These are phyloP conservation scores for Kwoniella europaea DNA, from an alignment of 768 basidiomycete genomes.

Conservation along the genomic window DNA sequence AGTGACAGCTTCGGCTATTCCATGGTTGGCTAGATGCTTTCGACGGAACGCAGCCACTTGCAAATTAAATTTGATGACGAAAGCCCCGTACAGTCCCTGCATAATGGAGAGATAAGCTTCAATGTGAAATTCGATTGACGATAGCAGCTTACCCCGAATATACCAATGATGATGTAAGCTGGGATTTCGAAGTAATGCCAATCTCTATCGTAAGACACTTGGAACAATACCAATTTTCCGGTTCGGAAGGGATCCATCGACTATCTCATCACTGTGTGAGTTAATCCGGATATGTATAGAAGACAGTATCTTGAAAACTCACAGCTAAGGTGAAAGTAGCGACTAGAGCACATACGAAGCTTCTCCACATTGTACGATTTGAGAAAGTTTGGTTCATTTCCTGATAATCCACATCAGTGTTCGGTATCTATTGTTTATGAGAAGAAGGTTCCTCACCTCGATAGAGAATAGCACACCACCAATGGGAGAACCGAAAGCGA, in stretches of 20 bases:
- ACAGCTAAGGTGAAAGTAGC: constrained; percentile 96
- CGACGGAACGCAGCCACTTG: constrained; percentile 93
- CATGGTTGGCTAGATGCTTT: constrained; percentile 82
- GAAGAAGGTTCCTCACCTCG: constrained; percentile 66
- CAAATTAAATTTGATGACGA: constrained; percentile 95
- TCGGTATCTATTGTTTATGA: no score
- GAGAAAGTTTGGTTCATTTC: constrained; percentile 99
- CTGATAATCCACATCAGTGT: constrained; percentile 59
- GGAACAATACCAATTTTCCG: constrained; percentile 95
- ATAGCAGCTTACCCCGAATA: constrained; percentile 78
- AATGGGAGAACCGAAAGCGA: constrained; percentile 97
- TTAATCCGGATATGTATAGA: neutral
- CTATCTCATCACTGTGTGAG: constrained; percentile 59
- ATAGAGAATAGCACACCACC: constrained; percentile 97
- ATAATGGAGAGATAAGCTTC: neutral
- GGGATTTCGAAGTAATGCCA: constrained; percentile 99
- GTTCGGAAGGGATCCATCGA: constrained; percentile 98
- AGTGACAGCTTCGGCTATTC: constrained; percentile 83
- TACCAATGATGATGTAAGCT: constrained; percentile 90
- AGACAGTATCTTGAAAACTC: constrained; percentile 55
- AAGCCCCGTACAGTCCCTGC: constrained; percentile 94
- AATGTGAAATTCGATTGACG: no score
- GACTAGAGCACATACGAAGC: constrained; percentile 94
- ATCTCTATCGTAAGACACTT: constrained; percentile 93
- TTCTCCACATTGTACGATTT: constrained; percentile 98